phyloP scores from a whole-genome alignment of 768 basidiomycete genomes.

The Tricholoma hemisulphureum region DNA sequence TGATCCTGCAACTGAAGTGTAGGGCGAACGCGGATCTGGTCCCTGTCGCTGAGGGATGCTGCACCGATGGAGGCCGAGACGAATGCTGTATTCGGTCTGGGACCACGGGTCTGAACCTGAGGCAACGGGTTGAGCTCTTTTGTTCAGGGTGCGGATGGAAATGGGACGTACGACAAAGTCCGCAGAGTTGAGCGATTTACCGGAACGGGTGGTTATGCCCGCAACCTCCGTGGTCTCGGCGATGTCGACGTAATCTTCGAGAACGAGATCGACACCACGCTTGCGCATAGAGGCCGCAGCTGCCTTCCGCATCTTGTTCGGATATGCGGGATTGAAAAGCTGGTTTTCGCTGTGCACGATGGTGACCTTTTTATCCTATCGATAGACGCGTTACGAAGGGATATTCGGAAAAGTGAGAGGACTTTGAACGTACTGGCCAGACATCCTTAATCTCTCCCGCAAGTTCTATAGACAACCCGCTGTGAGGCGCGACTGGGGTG shows the following conservation, averaged over 20 bases:
- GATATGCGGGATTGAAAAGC: slow-evolving; percentile 58
- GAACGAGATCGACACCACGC: slow-evolving; percentile 50
- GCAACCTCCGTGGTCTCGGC: slow-evolving; percentile 39
- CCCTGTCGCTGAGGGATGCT: slow-evolving; percentile 37
- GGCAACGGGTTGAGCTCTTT: not conserved
- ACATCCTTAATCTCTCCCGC: slow-evolving; percentile 45
- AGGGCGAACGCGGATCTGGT: slow-evolving; percentile 49
- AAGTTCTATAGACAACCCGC: slow-evolving; percentile 27
- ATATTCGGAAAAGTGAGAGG: not conserved
- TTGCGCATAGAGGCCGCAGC: slow-evolving; percentile 39
- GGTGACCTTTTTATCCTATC: slow-evolving; percentile 51
- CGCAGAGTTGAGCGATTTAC: slow-evolving; percentile 43
- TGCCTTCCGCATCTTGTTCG: slow-evolving; percentile 50
- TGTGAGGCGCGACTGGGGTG: not conserved
- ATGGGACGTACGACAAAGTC: slow-evolving; percentile 55
- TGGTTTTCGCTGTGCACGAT: slow-evolving; percentile 54
- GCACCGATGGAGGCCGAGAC: slow-evolving; percentile 39
- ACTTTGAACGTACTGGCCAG: slow-evolving; percentile 33
- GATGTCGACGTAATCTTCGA: slow-evolving; percentile 55
- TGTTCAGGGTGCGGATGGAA: not conserved
- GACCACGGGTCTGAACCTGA: slow-evolving; percentile 42
- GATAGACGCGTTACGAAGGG: slow-evolving; percentile 16
- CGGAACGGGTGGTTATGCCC: slow-evolving; percentile 47
- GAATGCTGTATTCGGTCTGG: slow-evolving; percentile 52
- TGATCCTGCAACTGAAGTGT: slow-evolving; percentile 56